These are phyloP conservation scores for Helotiales sp. DNA, from an alignment of 2,329 filamentous ascomycete species.

Conservation along the genomic window DNA sequence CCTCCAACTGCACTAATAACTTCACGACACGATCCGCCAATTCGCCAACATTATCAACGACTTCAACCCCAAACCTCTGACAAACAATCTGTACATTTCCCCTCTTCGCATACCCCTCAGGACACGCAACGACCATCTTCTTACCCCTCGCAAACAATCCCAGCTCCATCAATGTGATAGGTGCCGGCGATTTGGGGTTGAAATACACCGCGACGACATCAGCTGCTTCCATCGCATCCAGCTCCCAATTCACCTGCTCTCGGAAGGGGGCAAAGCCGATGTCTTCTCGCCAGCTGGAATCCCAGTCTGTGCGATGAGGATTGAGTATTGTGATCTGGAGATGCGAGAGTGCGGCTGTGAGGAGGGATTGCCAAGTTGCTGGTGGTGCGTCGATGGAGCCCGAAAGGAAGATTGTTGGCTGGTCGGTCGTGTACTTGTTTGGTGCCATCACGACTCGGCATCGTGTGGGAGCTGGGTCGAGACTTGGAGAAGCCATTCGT, in stretches of 20 bases:
- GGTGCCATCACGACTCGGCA: conserved; percentile 27
- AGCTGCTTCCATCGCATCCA: conserved; percentile 58
- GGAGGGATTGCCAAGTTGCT: conserved; percentile 53
- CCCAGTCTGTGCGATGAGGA: conserved; percentile 62
- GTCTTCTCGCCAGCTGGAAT: conserved; percentile 57
- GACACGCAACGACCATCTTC: conserved; percentile 57
- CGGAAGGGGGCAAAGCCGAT: conserved; percentile 52
- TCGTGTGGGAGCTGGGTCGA: background rate
- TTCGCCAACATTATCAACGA: conserved; percentile 50
- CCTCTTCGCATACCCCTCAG: conserved; percentile 58
- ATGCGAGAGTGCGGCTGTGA: conserved; percentile 49
- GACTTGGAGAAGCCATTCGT: background rate
- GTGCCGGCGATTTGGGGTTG: conserved; percentile 55
- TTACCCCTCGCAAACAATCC: conserved; percentile 57
- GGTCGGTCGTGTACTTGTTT: conserved; percentile 17
- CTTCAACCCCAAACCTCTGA: conserved; percentile 50
- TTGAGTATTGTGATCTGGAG: conserved; percentile 61
- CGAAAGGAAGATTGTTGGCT: conserved; percentile 58
- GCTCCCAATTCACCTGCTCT: conserved; percentile 65
- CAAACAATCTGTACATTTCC: conserved; percentile 67
- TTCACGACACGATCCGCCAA: conserved; percentile 46
- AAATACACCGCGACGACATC: conserved; percentile 63
- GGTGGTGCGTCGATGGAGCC: conserved; percentile 54
- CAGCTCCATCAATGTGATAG: conserved; percentile 64
- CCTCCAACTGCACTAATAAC: conserved; percentile 11